Base-by-base conservation (phyloP, 345 rosid species). In the Rhodomyrtus tomentosa region DNA sequence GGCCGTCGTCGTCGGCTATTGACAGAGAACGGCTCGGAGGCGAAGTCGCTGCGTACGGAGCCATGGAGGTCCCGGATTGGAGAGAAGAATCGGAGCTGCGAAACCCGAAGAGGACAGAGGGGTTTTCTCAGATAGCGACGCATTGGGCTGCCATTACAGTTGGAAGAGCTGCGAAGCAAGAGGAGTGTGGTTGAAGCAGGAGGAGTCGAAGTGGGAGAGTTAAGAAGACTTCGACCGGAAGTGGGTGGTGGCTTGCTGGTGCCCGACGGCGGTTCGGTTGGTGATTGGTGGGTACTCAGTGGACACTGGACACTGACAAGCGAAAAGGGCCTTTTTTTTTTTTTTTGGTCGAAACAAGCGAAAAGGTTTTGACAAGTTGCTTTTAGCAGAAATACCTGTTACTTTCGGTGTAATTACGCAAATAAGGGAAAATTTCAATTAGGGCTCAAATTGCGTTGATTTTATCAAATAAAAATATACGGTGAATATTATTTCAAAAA, bases 1-100 rank as follows among this genome's bases (percentile, higher is more conserved):
- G 25, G 79, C 0, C 76, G 15, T 48, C 56, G 76, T 25, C 89
- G 88, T 86, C 87, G 82, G 89, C 85, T 85, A 87, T 84, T 11
- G 90, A 82, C 59, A 90, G 84, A 6, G 90, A 87, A 88, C 80
- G 87, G 86, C 86, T 90, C 88, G 85, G 87, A 11, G 89, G 87
- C n/a, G 79, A 68, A 40, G 40, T 38, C 25, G 45, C 79, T 36
- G 24, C 10, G 45, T 92, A 87, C 56, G 87, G 84, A 82, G 91
- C 90, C 95, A 86, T 90, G 82, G 89, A 82, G 83, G 80, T 81
- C 40, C 81, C 50, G 59, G 85, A 20, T 54, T 62, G 59, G 85
- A 80, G 59, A 82, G 55, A 52, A 38, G 45, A 32, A 52, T 27
- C 81, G n/a, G 18, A 85, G 56, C 74, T 59, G 79, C 81, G 80